These are phyloP conservation scores for Hymenoscyphus fraxineus DNA, from an alignment of 2,329 filamentous ascomycete genomes.

Conservation along the genomic window DNA sequence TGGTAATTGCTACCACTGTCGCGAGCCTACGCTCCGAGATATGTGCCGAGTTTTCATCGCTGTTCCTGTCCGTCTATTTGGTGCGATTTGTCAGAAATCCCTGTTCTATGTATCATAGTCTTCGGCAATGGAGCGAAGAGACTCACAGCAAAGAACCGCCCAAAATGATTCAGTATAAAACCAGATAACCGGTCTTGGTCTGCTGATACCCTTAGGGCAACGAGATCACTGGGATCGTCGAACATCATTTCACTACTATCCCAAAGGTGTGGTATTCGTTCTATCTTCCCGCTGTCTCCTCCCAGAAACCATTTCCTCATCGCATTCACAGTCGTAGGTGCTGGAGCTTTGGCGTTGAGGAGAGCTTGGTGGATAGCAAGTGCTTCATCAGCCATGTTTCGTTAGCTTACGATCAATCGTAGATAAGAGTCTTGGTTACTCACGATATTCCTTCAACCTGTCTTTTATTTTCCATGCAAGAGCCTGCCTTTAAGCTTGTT, in stretches of 20 bases:
- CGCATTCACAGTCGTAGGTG: constrained; percentile 20
- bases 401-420: not conserved
- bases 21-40: not conserved
- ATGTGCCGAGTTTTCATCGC: not conserved
- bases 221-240: constrained; percentile 24
- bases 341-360: constrained; percentile 15
- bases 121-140: not conserved
- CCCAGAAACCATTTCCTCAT: constrained; percentile 24
- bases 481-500: not conserved
- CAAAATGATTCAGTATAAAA: constrained; percentile 31
- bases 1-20: not conserved
- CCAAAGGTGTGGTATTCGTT: constrained; percentile 22
- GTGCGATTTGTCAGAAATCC: not conserved
- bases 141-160: constrained; percentile 15
- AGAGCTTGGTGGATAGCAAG: constrained; percentile 20
- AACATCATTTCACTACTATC: constrained; percentile 20
- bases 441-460: constrained; percentile 22
- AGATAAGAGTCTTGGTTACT: not conserved
- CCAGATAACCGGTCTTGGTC: constrained; percentile 30
- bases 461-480: constrained; percentile 17
- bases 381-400: constrained; percentile 13
- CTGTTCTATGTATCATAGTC: not conserved
- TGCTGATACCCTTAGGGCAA: constrained; percentile 26
- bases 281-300: constrained; percentile 1
- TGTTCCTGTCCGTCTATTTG: not conserved